Conservation (phyloP, 2,329 filamentous ascomycete species). For the Pseudogymnoascus sp. region DNA sequence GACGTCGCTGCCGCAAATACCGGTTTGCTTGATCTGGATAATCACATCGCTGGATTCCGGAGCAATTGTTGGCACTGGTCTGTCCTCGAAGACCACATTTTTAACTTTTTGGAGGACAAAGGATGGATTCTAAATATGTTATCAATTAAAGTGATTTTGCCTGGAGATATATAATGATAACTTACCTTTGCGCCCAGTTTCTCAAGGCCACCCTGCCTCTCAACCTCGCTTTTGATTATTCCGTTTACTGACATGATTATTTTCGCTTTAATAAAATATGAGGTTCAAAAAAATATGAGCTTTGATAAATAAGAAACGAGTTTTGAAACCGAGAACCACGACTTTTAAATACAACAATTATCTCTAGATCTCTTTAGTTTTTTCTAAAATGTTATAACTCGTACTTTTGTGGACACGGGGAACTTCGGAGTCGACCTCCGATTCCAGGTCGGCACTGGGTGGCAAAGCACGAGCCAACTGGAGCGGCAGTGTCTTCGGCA, state of each 20-base stretch:
- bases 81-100: constrained; percentile 37
- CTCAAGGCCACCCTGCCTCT: not conserved
- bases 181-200: not conserved
- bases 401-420: not conserved
- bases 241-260: not conserved
- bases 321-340: not conserved
- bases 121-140: constrained; percentile 33
- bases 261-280: not conserved
- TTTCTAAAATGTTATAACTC: constrained; percentile 1
- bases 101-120: constrained; percentile 40
- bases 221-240: not conserved
- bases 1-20: constrained; percentile 41
- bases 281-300: not conserved
- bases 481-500: not conserved
- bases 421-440: not conserved
- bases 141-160: not conserved
- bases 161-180: not conserved
- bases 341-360: not conserved
- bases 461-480: not conserved
- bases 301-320: not conserved
- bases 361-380: not conserved
- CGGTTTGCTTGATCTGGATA: constrained; percentile 37
- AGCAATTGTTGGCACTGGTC: constrained; percentile 28
- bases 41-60: constrained; percentile 32
- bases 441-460: not conserved